Evolutionary conservation across 169 alveolate genomes (phyloP).

Genomic region (Plasmodium reichenowi): DNA sequence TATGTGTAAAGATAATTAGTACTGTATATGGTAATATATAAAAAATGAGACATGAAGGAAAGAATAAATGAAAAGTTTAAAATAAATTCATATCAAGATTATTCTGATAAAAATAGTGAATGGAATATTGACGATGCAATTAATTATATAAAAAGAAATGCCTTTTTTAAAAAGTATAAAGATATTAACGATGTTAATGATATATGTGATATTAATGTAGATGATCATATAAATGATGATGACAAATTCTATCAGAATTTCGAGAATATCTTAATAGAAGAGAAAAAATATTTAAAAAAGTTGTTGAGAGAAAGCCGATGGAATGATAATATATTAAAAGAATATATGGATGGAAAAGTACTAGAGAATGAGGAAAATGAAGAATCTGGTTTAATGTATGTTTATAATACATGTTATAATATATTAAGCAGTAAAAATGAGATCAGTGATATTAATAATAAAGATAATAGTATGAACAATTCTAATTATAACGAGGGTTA

Average conservation of each 20-base stretch:
- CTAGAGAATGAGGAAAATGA: conserved; percentile 7
- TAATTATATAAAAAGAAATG: conserved; percentile 11
- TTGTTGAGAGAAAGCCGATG: neutral
- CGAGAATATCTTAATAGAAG: neutral
- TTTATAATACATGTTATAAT: conserved; percentile 29
- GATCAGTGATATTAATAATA: neutral
- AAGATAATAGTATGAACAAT: neutral
- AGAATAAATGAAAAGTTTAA: conserved; percentile 40
- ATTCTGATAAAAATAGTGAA: conserved; percentile 15
- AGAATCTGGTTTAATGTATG: conserved; percentile 51
- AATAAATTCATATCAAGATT: conserved; percentile 54
- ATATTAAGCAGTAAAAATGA: conserved; percentile 8
- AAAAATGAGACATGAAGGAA: conserved; percentile 16
- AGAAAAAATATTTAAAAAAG: conserved; percentile 3
- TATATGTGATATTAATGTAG: neutral
- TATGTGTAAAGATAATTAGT: no score
- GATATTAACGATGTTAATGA: neutral
- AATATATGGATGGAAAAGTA: no score
- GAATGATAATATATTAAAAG: neutral
- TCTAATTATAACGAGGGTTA: conserved; percentile 4
- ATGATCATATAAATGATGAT: neutral
- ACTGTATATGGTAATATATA: no score
- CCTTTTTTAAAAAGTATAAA: conserved; percentile 26
- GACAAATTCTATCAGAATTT: neutral
- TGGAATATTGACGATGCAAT: conserved; percentile 45